A percentile compares a stretch with the other conserved stretches of the same genome.
phyloP scores from a whole-genome alignment of 345 rosid species.

The Durio zibethinus region DNA sequence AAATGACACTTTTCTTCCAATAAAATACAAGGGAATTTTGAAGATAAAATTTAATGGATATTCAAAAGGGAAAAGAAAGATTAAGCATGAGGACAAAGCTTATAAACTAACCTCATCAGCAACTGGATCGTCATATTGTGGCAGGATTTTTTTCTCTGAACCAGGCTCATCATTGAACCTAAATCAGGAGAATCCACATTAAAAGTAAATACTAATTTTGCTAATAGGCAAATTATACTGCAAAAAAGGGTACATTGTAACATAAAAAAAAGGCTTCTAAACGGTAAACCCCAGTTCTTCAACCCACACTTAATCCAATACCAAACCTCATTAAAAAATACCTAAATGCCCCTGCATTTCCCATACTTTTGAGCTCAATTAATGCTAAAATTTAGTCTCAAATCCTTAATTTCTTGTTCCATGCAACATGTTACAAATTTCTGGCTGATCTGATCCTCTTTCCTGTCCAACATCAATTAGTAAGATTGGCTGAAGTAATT shows the following conservation, averaged over 20 bases:
- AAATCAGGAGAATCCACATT: conserved; percentile 15
- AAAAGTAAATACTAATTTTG: neutral
- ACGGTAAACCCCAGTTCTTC: neutral
- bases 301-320: neutral
- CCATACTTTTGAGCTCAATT: neutral
- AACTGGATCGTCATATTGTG: conserved; percentile 81
- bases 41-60: neutral
- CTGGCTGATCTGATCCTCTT: neutral
- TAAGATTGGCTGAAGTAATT: neutral
- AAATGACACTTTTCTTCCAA: neutral
- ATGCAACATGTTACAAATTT: neutral
- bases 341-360: neutral
- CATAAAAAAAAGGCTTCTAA: neutral
- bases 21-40: neutral
- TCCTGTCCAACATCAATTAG: neutral
- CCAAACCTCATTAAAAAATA: neutral
- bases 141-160: conserved; percentile 77
- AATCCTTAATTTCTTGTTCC: neutral
- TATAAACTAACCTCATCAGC: conserved; percentile 61
- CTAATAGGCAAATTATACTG: neutral
- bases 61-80: neutral
- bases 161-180: conserved; percentile 87
- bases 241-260: neutral
- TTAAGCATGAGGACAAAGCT: neutral
- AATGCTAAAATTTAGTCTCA: neutral